Evolutionary conservation across 352 stramenopile genomes (phyloP).

Genomic region (Phytophthora quininea): DNA sequence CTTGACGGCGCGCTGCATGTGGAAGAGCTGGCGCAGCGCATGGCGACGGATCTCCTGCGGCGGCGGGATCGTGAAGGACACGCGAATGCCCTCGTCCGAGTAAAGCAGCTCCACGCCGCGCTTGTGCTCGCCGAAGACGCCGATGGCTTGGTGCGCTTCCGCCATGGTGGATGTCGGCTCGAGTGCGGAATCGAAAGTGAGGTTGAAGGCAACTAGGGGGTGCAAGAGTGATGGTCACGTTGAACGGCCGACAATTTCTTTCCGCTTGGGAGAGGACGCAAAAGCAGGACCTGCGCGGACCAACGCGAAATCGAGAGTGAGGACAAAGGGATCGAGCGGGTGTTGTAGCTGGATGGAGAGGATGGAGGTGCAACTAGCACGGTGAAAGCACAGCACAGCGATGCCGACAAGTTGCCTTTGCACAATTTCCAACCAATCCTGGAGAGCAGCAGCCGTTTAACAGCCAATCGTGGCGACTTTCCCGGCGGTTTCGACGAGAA

Average conservation of each 20-base stretch:
- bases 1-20: slow-evolving; percentile 74
- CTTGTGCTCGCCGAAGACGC: slow-evolving; percentile 89
- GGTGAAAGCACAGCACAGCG: too few relatives aligned
- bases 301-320: too few relatives aligned
- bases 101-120: slow-evolving; percentile 87
- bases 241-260: too few relatives aligned
- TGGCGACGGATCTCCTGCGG: slow-evolving; percentile 76
- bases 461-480: slow-evolving; percentile 5
- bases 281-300: too few relatives aligned
- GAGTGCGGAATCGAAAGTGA: background rate
- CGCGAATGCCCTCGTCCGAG: slow-evolving; percentile 81
- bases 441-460: background rate
- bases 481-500: slow-evolving; percentile 41
- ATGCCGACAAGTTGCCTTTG: too few relatives aligned
- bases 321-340: too few relatives aligned
- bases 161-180: slow-evolving; percentile 52
- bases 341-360: too few relatives aligned
- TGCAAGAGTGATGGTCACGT: too few relatives aligned
- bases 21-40: slow-evolving; percentile 65
- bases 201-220: too few relatives aligned
- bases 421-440: background rate
- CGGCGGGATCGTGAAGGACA: slow-evolving; percentile 86
- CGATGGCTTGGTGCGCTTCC: slow-evolving; percentile 85
- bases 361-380: too few relatives aligned
- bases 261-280: too few relatives aligned